Percentiles rank a stretch among this genome's conserved stretches.
phyloP scores from a whole-genome alignment of 768 basidiomycete species.

The Pleurotus platypus region DNA sequence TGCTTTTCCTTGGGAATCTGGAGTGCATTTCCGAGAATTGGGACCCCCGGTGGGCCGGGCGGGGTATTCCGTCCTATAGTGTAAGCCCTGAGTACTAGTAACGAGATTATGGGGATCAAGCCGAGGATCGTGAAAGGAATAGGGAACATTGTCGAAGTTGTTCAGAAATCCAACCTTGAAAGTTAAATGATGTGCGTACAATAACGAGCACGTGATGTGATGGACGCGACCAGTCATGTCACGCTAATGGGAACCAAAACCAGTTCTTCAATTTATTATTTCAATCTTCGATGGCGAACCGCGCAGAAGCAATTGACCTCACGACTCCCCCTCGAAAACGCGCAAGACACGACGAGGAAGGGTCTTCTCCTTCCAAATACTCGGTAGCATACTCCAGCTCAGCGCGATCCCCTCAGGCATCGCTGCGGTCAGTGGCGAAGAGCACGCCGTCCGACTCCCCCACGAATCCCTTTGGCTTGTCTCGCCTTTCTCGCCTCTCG shows the following conservation, averaged over 20 bases:
- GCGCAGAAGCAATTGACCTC: constrained; percentile 1
- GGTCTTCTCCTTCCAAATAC: background rate
- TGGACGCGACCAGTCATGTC: background rate
- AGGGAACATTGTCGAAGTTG: too few species aligned
- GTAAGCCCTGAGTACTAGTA: too few species aligned
- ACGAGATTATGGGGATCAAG: too few species aligned
- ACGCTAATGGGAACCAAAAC: background rate
- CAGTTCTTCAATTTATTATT: too few species aligned
- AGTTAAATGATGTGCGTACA: too few species aligned
- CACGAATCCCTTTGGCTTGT: constrained; percentile 11
- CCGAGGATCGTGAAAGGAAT: too few species aligned
- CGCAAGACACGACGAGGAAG: background rate
- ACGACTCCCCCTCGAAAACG: constrained; percentile 4
- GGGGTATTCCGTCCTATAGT: background rate
- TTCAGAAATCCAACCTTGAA: too few species aligned
- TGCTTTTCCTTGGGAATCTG: constrained; percentile 16
- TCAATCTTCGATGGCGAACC: background rate
- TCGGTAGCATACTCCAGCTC: background rate
- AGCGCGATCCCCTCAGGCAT: background rate
- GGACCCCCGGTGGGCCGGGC: constrained; percentile 14
- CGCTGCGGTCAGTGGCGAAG: constrained; percentile 1
- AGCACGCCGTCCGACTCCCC: constrained; percentile 12
- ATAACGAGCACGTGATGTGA: background rate
- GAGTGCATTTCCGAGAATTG: constrained; percentile 17
- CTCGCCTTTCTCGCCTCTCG: constrained; percentile 2